Evolutionary conservation across 345 rosid genomes (phyloP).

Genomic region (Brassica cretica): DNA sequence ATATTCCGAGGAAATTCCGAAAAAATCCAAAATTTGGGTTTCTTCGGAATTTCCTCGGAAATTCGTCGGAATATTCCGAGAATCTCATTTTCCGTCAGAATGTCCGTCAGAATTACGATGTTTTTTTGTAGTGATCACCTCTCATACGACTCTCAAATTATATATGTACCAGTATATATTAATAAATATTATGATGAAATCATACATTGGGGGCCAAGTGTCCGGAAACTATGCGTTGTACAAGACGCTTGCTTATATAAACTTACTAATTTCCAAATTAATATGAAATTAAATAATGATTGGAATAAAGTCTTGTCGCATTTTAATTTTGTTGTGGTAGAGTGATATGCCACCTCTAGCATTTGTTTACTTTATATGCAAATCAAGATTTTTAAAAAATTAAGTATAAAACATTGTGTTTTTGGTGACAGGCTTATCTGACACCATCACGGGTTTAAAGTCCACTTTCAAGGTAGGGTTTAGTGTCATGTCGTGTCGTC

Average conservation of each 20-base stretch:
- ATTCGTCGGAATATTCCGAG: too few species aligned
- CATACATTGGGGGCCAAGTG: constrained; percentile 16
- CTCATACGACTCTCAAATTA: not conserved
- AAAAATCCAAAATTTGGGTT: too few species aligned
- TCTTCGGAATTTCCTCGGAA: too few species aligned
- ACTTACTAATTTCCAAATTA: not conserved
- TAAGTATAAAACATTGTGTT: not conserved
- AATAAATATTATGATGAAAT: not conserved
- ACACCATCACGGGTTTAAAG: not conserved
- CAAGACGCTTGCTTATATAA: not conserved
- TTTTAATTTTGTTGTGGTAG: not conserved
- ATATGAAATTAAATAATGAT: not conserved
- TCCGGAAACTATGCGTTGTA: not conserved
- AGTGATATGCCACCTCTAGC: not conserved
- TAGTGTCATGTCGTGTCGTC: not conserved
- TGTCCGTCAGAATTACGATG: too few species aligned
- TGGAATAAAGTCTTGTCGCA: not conserved
- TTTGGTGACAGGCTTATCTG: not conserved
- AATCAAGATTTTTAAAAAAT: not conserved
- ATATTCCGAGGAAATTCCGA: too few species aligned
- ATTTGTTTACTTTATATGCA: not conserved
- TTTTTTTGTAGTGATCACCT: too few species aligned
- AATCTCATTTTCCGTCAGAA: too few species aligned
- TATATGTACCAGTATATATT: not conserved
- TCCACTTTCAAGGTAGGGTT: constrained; percentile 18